phyloP scores from a whole-genome alignment of 768 basidiomycete genomes.

The Tylopilus plumbeoviolaceoides region DNA sequence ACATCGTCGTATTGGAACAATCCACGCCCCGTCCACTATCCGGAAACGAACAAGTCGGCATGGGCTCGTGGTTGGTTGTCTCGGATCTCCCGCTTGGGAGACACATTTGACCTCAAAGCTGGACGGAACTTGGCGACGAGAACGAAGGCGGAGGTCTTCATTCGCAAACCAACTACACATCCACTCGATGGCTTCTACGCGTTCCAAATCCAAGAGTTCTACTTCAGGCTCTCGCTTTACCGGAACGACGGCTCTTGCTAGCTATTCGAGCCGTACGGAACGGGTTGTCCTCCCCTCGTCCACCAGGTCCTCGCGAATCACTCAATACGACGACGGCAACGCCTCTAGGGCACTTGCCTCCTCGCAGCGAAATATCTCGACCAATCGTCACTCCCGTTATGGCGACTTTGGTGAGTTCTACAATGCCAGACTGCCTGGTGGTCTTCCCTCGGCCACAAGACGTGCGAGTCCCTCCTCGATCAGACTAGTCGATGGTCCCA shows the following conservation, averaged over 20 bases:
- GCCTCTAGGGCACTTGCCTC: neutral
- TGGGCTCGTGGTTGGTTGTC: slow-evolving; percentile 26
- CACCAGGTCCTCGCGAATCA: neutral
- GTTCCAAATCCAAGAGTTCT: neutral
- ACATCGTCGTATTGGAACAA: slow-evolving; percentile 23
- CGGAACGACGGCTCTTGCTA: slow-evolving; percentile 8
- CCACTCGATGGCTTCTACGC: neutral
- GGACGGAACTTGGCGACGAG: slow-evolving; percentile 7
- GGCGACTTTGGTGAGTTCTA: slow-evolving; percentile 8
- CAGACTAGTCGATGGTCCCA: slow-evolving; percentile 19
- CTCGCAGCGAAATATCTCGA: slow-evolving; percentile 1
- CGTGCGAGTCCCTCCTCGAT: slow-evolving; percentile 23
- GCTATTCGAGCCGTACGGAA: slow-evolving; percentile 5
- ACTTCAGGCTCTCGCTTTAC: slow-evolving; percentile 7
- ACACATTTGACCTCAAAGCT: slow-evolving; percentile 16
- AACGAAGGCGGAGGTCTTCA: neutral
- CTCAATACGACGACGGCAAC: neutral
- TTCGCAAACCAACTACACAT: slow-evolving; percentile 9
- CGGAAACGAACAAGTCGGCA: slow-evolving; percentile 3
- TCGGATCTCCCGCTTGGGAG: slow-evolving; percentile 33
- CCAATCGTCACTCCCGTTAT: neutral
- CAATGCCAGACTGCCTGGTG: neutral
- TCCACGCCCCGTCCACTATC: slow-evolving; percentile 14
- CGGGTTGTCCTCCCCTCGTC: neutral
- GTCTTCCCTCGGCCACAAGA: neutral